Evolutionary conservation across 2,329 filamentous ascomycete genomes (phyloP), one percentile per base, ranked within the genome.

Genomic region (Pseudofabraea citricarpa): DNA sequence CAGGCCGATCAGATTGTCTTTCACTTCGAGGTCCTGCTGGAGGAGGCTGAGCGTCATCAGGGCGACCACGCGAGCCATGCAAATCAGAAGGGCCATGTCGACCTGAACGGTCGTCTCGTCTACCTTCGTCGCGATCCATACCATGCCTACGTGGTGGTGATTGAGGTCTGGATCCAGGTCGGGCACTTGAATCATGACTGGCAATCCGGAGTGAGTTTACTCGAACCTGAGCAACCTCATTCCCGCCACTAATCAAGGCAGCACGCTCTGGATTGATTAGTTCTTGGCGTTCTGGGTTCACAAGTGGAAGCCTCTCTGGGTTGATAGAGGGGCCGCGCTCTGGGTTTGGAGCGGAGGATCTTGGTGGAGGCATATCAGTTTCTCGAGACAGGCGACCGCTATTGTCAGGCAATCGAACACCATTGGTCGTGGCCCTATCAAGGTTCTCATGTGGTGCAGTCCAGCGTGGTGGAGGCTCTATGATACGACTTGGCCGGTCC

Each of bases 121-220:
- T 55, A 12, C 42, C 24, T 6, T 63, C 58, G 12, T 75, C 69
- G 13, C 60, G 64, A 47, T 60, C 61, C 18, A 63, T 55, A 18
- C 69, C 67, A 41, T 57, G 49, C 48, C 69, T 63, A 51, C 75
- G 69, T 4, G 79, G 75, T 4, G 79, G 75, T 6, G 79, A 83
- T 41, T 72, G 69, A 3, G 63, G 63, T 18, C 67, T 61, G 4
- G 65, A 52, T n/a, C 57, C 41, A 8, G 27, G 35, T 35, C 52
- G 50, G 10, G 61, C 56, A 41, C 54, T 49, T 2, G 38, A 23
- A 13, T 62, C 60, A 19, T 64, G 59, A 47, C 58, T 55, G n/a
- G 39, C 47, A 15, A 55, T 51, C 33, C 59, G 52, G 36, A 57
- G 58, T 18, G 59, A 59, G 15, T 56, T 52, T n/a, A 54, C 53